These are phyloP conservation scores for Sanguinoderma infundibulare DNA, from an alignment of 1,284 basidiomycete species.

Conservation along the genomic window DNA sequence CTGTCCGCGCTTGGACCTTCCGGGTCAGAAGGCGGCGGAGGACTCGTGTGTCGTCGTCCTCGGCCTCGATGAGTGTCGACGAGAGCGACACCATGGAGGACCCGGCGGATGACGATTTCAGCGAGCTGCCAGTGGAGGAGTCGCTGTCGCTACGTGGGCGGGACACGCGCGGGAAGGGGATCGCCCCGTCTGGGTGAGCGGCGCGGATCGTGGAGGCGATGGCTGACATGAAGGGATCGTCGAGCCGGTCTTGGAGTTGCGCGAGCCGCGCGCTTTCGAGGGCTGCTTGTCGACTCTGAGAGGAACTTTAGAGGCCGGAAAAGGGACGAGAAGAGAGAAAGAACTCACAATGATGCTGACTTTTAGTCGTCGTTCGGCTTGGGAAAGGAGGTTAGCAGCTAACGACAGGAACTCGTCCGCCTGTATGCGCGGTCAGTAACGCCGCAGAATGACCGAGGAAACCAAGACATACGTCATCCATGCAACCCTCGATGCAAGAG, in stretches of 20 bases:
- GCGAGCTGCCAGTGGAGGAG: conserved; percentile 23
- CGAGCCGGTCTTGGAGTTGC: conserved; percentile 17
- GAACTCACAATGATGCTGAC: conserved; percentile 51
- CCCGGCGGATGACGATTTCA: conserved; percentile 30
- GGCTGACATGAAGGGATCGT: conserved; percentile 24
- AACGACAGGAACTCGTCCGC: conserved; percentile 56
- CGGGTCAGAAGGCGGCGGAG: conserved; percentile 63
- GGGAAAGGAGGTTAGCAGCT: conserved; percentile 54
- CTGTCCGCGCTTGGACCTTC: conserved; percentile 62
- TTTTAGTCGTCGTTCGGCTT: conserved; percentile 44
- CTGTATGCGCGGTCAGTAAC: conserved; percentile 32
- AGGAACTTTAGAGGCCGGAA: not conserved
- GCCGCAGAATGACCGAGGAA: not conserved
- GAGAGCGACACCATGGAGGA: conserved; percentile 41
- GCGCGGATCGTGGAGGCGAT: conserved; percentile 19
- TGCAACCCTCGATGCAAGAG: conserved; percentile 51
- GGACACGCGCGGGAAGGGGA: conserved; percentile 18
- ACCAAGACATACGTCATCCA: conserved; percentile 42
- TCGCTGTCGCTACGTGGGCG: conserved; percentile 16
- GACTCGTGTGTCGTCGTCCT: conserved; percentile 62
- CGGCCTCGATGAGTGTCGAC: conserved; percentile 43
- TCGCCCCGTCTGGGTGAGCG: conserved; percentile 7
- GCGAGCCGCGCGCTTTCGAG: conserved; percentile 27
- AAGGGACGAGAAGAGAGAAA: conserved; percentile 1
- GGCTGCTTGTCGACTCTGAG: conserved; percentile 28